A percentile compares a stretch with the other conserved stretches of the same genome.
Evolutionary conservation across 805 yeast genomes (phyloP).

Genomic region (Pichia rugopelliculosa): DNA sequence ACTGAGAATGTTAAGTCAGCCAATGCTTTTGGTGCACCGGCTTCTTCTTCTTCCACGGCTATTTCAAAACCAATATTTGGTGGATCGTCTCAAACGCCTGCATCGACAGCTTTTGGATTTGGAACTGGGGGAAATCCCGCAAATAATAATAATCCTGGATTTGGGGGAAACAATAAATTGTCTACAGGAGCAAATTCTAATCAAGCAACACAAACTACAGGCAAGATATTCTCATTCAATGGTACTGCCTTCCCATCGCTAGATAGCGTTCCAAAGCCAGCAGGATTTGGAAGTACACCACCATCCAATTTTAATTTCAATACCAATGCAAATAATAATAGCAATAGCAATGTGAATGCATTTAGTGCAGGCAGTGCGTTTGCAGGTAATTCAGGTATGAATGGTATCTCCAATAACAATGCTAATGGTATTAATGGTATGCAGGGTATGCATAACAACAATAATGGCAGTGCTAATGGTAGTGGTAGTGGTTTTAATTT

Average conservation of each 20-base stretch:
- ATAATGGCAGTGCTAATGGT: neutral
- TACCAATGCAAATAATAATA: neutral
- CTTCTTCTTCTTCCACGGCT: neutral
- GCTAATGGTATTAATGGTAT: neutral
- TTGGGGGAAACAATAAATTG: neutral
- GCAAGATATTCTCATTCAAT: constrained; percentile 1
- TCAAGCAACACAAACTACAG: neutral
- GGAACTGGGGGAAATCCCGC: neutral
- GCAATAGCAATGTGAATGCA: no score
- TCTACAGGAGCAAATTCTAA: neutral
- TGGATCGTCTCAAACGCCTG: neutral
- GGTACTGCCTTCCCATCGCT: constrained; percentile 5
- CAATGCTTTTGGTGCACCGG: constrained; percentile 1
- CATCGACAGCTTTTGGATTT: neutral
- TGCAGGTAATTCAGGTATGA: no score
- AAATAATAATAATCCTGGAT: neutral
- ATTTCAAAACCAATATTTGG: neutral
- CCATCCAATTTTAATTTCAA: constrained; percentile 1
- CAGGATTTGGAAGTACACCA: neutral
- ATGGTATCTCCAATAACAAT: neutral
- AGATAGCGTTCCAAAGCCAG: neutral
- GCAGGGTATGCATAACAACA: neutral
- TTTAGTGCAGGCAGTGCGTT: neutral
- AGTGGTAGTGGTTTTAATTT: neutral
- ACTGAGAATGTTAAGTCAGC: neutral